Evolutionary conservation across 2,329 filamentous ascomycete species (phyloP).

Genomic region (Westerdykella sp.): DNA sequence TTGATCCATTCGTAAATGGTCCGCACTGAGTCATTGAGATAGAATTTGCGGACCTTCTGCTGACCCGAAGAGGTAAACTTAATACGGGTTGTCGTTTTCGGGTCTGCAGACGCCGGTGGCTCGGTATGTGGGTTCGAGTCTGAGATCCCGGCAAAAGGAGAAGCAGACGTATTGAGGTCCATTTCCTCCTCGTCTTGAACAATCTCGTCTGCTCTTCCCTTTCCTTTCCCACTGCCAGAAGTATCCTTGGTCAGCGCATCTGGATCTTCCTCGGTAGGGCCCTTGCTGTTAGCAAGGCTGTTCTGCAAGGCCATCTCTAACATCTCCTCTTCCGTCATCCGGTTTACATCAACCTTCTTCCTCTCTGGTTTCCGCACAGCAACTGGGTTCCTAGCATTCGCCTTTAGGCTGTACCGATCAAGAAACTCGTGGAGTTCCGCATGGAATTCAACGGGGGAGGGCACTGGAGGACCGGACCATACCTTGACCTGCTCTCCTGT

Average conservation of each 20-base stretch:
- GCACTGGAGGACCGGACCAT: conserved; percentile 81
- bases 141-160: conserved; percentile 65
- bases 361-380: conserved; percentile 68
- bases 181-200: conserved; percentile 15
- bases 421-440: conserved; percentile 92
- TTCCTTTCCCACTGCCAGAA: conserved; percentile 46
- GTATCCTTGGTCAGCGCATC: conserved; percentile 75
- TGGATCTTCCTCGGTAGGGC: conserved; percentile 64
- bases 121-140: conserved; percentile 69
- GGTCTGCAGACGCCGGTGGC: conserved; percentile 56
- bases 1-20: conserved; percentile 97
- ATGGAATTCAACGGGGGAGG: conserved; percentile 71
- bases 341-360: conserved; percentile 67
- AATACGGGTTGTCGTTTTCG: conserved; percentile 72
- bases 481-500: conserved; percentile 97
- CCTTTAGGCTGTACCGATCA: conserved; percentile 88
- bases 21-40: conserved; percentile 65
- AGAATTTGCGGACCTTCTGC: conserved; percentile 81
- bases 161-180: conserved; percentile 24
- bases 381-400: conserved; percentile 87
- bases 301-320: conserved; percentile 88
- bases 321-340: conserved; percentile 97
- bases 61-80: conserved; percentile 71
- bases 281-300: conserved; percentile 59
- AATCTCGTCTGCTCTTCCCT: conserved; percentile 27